Conservation (phyloP, 805 yeast species). For the Yarrowia sp. region DNA sequence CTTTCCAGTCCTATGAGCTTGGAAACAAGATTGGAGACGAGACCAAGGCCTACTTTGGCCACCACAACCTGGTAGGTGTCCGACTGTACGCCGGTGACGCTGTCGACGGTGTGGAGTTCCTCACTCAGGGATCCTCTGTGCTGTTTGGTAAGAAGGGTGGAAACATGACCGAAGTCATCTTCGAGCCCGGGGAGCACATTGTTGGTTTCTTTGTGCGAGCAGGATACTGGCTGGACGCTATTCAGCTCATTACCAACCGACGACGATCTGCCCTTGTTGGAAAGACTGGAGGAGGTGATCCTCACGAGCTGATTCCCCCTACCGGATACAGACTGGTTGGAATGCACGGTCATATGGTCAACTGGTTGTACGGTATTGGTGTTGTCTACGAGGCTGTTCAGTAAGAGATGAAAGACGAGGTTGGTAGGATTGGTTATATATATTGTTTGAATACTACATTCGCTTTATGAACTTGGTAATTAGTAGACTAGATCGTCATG, state of each 20-base stretch:
- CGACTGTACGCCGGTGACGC: conserved; percentile 78
- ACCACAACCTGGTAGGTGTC: conserved; percentile 54
- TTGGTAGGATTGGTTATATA: not conserved
- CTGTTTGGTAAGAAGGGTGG: conserved; percentile 53
- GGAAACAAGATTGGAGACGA: conserved; percentile 48
- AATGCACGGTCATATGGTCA: conserved; percentile 68
- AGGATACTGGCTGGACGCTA: conserved; percentile 91
- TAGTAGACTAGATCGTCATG: too few relatives aligned
- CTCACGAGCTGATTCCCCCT: conserved; percentile 69
- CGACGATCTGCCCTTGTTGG: conserved; percentile 63
- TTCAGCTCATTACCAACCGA: conserved; percentile 67
- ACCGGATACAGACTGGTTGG: conserved; percentile 68
- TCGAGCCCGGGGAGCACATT: conserved; percentile 67
- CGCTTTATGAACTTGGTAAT: too few relatives aligned
- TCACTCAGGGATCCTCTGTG: conserved; percentile 45
- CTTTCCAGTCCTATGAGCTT: conserved; percentile 41
- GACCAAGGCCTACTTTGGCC: conserved; percentile 47
- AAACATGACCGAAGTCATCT: conserved; percentile 55
- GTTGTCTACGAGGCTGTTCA: conserved; percentile 56
- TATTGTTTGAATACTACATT: not conserved
- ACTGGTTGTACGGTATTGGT: conserved; percentile 80
- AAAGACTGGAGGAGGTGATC: conserved; percentile 70
- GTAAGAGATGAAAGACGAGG: not conserved
- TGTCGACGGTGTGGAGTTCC: conserved; percentile 78
- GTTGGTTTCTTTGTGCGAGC: conserved; percentile 67